Evolutionary conservation across 2,329 filamentous ascomycete species (phyloP).

Genomic region (Thelonectria blattea): DNA sequence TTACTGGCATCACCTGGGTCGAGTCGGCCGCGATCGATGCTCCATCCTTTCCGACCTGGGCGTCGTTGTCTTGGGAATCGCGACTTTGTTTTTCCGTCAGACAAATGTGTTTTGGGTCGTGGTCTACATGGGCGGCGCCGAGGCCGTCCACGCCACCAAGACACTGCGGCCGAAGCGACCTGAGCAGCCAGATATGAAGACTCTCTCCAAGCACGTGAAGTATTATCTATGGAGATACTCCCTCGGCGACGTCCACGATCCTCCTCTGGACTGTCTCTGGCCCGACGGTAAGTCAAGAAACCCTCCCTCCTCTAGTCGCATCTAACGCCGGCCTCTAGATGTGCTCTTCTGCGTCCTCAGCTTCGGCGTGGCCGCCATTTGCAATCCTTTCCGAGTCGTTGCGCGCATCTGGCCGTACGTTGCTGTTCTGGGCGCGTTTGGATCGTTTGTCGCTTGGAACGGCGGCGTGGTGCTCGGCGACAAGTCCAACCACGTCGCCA

Average conservation of each 20-base stretch:
- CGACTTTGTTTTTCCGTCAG: constrained; percentile 80
- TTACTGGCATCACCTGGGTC: constrained; percentile 64
- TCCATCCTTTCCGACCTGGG: constrained; percentile 49
- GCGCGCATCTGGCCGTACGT: constrained; percentile 64
- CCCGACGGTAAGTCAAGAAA: constrained; percentile 54
- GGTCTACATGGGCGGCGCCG: constrained; percentile 71
- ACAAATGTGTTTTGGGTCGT: constrained; percentile 98
- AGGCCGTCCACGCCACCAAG: constrained; percentile 60
- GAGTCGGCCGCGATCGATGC: constrained; percentile 44
- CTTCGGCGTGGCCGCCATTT: constrained; percentile 62
- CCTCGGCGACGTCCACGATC: constrained; percentile 62
- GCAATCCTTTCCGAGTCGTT: constrained; percentile 54
- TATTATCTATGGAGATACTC: constrained; percentile 53
- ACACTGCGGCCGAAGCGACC: constrained; percentile 44
- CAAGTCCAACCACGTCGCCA: constrained; percentile 91
- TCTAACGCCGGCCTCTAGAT: constrained; percentile 48
- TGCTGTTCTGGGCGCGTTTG: constrained; percentile 70
- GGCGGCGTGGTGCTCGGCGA: constrained; percentile 92
- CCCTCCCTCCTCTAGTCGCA: background rate
- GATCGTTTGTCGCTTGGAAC: constrained; percentile 82
- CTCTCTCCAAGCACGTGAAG: constrained; percentile 43
- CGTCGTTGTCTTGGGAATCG: constrained; percentile 63
- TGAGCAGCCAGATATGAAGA: constrained; percentile 40
- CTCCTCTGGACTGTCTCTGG: constrained; percentile 52
- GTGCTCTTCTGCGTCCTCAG: constrained; percentile 66